Percentiles rank a stretch among this genome's conserved stretches.
Evolutionary conservation across 2,329 filamentous ascomycete species (phyloP).

Genomic region (Phoma sp.): DNA sequence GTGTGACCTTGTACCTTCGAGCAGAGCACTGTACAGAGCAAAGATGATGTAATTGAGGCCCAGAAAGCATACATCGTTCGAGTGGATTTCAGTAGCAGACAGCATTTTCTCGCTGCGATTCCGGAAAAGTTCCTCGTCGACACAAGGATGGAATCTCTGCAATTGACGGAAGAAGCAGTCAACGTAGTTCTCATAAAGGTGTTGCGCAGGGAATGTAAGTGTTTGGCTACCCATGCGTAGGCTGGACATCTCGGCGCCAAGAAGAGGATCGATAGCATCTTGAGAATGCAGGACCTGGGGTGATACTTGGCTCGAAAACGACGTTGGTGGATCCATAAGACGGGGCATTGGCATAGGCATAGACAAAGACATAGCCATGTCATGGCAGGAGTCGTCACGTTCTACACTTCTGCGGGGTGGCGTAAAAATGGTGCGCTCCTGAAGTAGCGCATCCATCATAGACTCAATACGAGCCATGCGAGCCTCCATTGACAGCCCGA

Average conservation of each 20-base stretch:
- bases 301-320: conserved; percentile 21
- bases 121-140: conserved; percentile 39
- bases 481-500: conserved; percentile 39
- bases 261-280: conserved; percentile 4
- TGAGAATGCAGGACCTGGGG: not conserved
- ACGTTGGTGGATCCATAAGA: conserved; percentile 30
- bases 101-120: conserved; percentile 30
- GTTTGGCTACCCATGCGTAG: conserved; percentile 21
- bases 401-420: conserved; percentile 35
- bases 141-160: conserved; percentile 34
- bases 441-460: conserved; percentile 45
- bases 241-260: not conserved
- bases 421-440: conserved; percentile 33
- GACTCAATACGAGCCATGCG: conserved; percentile 44
- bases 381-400: conserved; percentile 30
- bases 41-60: conserved; percentile 42
- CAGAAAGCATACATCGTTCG: conserved; percentile 31
- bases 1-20: conserved; percentile 1
- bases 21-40: conserved; percentile 24
- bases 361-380: conserved; percentile 29
- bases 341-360: conserved; percentile 29
- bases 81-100: conserved; percentile 21
- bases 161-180: conserved; percentile 38
- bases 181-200: conserved; percentile 33
- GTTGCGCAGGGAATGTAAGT: conserved; percentile 29